Evolutionary conservation across 805 yeast species (phyloP), one percentile per base, ranked within the genome.

Genomic region (Yamadazyma akitaensis): DNA sequence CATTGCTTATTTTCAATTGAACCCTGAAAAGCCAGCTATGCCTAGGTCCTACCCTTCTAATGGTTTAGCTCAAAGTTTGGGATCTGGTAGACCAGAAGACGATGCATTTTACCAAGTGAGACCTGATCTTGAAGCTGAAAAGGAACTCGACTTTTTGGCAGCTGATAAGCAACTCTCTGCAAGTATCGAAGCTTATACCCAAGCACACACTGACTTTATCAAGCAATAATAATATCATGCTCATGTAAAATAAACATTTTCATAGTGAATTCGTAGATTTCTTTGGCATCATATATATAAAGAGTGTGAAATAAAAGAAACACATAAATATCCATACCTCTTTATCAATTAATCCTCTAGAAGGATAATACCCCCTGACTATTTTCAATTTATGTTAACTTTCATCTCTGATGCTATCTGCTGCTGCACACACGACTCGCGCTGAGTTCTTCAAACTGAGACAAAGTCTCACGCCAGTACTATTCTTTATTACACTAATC

Each of bases 1-100:
- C 34, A 61, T 72, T 43, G 60, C 64, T 53, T 75, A 44, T 67
- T 78, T 63, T 76, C 78, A 70, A 64, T 71, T 54, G 73, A 79
- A 63, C 70, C 81, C 70, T 59, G 88, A 81, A 53, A 76, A 81
- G 63, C 85, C 87, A 30, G 89, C 88, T 44, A 81, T 80, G 68
- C 88, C 89, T 46, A 77, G 95, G 67, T 76, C 81, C 33, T 88
- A 75, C 63, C 94, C 94, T 24, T 74, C 75, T 58, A 85, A 79
- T 47, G 96, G 96, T 3, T 75, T 88, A 55, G 86, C 87, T 57
- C 77, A 73, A 60, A 88, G 79, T 51, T 72, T 86, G 51, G 96
- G 96, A 44, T 87, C 87, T 6, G 73, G 72, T 30, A 67, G 63
- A 37, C 72, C 65, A 30, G 76, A 73, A 44, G 73, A 76, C 50